These are phyloP conservation scores for Citrus sinensis DNA, from an alignment of 345 rosid species.

Conservation along the genomic window DNA sequence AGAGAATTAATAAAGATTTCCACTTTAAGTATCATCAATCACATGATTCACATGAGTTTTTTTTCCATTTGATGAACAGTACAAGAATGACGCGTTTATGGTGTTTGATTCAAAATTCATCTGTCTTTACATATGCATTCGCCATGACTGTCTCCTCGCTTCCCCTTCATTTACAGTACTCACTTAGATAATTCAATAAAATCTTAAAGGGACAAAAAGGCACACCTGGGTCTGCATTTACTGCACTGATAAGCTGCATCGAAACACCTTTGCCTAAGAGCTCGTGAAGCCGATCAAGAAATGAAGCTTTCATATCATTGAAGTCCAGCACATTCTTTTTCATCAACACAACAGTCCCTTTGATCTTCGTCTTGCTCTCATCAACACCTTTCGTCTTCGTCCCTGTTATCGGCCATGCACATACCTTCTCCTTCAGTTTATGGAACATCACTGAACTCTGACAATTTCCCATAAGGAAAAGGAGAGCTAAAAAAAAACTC, in stretches of 20 bases:
- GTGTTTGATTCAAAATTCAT: background rate
- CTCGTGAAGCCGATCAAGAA: slow-evolving; percentile 65
- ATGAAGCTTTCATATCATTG: slow-evolving; percentile 56
- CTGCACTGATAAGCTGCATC: slow-evolving; percentile 58
- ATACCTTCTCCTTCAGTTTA: slow-evolving; percentile 36
- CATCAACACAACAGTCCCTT: slow-evolving; percentile 62
- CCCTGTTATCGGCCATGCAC: slow-evolving; percentile 24
- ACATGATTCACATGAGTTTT: background rate
- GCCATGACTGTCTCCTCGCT: background rate
- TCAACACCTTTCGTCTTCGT: slow-evolving; percentile 16
- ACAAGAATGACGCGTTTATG: background rate
- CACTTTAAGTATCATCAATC: background rate
- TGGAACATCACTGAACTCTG: slow-evolving; percentile 21
- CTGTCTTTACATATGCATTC: background rate
- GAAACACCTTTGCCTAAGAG: slow-evolving; percentile 62
- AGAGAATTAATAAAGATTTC: background rate
- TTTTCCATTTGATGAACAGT: background rate
- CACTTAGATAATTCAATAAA: slow-evolving; percentile 6
- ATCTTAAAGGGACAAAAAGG: slow-evolving; percentile 1
- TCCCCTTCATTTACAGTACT: background rate
- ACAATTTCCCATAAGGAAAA: background rate
- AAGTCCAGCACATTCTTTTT: slow-evolving; percentile 72
- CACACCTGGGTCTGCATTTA: slow-evolving; percentile 57
- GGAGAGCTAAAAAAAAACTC: background rate
- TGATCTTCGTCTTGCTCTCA: slow-evolving; percentile 34